Conservation (phyloP, 208 protist genomes). For the Trichomonas vaginalis region DNA sequence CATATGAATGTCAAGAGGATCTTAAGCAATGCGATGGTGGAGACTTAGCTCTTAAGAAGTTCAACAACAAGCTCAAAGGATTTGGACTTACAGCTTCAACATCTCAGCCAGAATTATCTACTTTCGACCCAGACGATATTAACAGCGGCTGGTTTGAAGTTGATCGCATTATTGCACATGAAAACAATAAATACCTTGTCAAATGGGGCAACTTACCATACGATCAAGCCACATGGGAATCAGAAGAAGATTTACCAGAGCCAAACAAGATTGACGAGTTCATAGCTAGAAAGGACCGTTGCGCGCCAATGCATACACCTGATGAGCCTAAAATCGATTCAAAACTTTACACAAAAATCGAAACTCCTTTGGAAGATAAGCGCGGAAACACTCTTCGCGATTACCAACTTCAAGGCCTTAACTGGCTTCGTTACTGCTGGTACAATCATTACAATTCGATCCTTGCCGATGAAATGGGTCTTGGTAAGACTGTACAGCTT, state of each 20-base stretch:
- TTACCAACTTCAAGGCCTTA: slow-evolving; percentile 38
- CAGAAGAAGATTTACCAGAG: background rate
- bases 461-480: too few relatives aligned
- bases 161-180: background rate
- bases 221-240: slow-evolving; percentile 45
- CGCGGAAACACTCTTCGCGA: slow-evolving; percentile 20
- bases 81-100: background rate
- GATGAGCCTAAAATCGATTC: background rate
- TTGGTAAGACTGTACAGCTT: slow-evolving; percentile 33
- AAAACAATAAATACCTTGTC: slow-evolving; percentile 36
- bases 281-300: background rate
- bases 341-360: background rate
- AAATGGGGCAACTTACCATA: slow-evolving; percentile 46
- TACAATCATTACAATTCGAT: slow-evolving; percentile 22
- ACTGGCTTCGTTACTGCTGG: slow-evolving; percentile 39
- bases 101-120: background rate
- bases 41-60: background rate
- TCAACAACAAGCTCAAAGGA: background rate
- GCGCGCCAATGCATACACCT: background rate
- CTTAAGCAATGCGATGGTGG: background rate
- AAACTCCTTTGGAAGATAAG: background rate
- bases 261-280: background rate
- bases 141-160: background rate
- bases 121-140: background rate
- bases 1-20: background rate